Evolutionary conservation across 192 early-diverging fungal species (phyloP), one percentile per base, ranked within the genome.

Genomic region (Coemansia furcata): DNA sequence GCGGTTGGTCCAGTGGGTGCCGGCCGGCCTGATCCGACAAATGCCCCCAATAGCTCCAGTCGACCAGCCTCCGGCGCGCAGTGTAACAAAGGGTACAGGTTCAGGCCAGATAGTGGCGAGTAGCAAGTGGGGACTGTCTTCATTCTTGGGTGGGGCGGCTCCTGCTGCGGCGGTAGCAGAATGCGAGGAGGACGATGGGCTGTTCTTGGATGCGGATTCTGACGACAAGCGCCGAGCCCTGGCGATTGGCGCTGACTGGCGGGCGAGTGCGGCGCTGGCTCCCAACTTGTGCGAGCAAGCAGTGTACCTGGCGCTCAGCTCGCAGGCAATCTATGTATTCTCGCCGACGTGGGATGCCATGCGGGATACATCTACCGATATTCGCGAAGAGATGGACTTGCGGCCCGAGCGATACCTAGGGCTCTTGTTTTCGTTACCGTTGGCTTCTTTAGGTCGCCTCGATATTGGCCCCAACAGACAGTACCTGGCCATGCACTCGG

Each of bases 391-490:
- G 23, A 69, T 72, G 58, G 79, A 82, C 30, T 68, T 82, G 49
- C 80, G 68, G 57, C 84, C 84, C 3, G 80, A 73, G 26, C 65
- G 62, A 21, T 49, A 80, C 38, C 60, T 85, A 42, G 64, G 55
- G 10, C 63, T 77, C n/a, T n/a, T 71, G 30, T 78, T 76, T 44
- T 42, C 72, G 4, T 46, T 85, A 15, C 67, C 69, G 17, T 64
- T 85, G 37, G 62, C 58, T 1, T 60, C 63, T 11, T 52, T 85
- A 4, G 73, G 73, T 19, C 84, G 84, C 21, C 74, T 85, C 17
- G 84, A 85, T 43, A 69, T 85, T 43, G 80, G 80, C 0, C 80
- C 80, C 12, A 82, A 82, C 46, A 65, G 84, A 2, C 84, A 85
- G 60, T 79, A 78, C 61, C 38, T 85, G 15, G 72, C 80, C 15